Percentiles rank a stretch among this genome's conserved stretches.
Evolutionary conservation across 2,329 filamentous ascomycete genomes (phyloP).

Genomic region (Phialophora tarda): DNA sequence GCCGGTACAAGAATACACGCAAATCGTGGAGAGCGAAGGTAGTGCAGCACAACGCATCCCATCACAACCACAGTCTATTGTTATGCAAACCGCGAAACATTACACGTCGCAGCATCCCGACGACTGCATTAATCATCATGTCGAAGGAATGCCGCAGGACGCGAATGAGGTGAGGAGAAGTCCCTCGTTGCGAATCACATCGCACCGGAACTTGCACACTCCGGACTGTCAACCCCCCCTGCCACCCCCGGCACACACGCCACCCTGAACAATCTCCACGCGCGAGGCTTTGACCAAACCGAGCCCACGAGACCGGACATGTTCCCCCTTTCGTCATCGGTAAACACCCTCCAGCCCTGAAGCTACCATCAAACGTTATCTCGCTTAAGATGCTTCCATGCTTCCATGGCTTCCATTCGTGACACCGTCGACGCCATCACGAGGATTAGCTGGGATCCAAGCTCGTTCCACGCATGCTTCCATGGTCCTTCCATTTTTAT

Average conservation of each 20-base stretch:
- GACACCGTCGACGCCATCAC: slow-evolving; percentile 13
- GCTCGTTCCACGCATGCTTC: not conserved
- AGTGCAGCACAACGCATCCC: not conserved
- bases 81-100: not conserved
- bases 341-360: not conserved
- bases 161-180: slow-evolving; percentile 14
- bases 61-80: not conserved
- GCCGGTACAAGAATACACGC: not conserved
- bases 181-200: slow-evolving; percentile 14
- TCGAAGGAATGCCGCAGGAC: not conserved
- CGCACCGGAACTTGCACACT: slow-evolving; percentile 4
- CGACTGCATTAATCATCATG: slow-evolving; percentile 13
- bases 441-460: not conserved
- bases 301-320: slow-evolving; percentile 7
- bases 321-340: slow-evolving; percentile 10
- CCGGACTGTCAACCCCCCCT: not conserved
- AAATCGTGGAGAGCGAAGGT: not conserved
- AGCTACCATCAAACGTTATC: slow-evolving; percentile 1
- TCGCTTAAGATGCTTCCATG: slow-evolving; percentile 19
- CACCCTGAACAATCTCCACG: slow-evolving; percentile 5
- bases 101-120: not conserved
- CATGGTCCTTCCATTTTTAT: slow-evolving; percentile 2
- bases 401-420: slow-evolving; percentile 15
- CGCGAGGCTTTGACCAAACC: not conserved
- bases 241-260: not conserved